These are phyloP conservation scores for Metschnikowia picachoensis DNA, from an alignment of 805 yeast genomes.

Conservation along the genomic window DNA sequence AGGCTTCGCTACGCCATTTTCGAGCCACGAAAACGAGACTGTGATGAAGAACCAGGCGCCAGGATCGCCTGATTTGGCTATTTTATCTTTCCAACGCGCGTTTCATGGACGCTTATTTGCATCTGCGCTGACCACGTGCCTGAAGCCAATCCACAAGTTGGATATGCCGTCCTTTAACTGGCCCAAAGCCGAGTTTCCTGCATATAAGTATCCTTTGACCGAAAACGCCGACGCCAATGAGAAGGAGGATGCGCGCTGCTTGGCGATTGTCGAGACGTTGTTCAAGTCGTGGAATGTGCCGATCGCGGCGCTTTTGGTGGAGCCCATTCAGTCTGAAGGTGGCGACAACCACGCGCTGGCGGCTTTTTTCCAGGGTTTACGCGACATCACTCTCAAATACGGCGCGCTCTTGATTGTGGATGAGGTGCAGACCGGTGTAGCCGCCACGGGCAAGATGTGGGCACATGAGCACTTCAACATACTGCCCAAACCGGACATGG, in stretches of 20 bases:
- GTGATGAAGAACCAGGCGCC: conserved; percentile 83
- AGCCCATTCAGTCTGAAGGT: conserved; percentile 90
- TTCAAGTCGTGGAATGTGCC: conserved; percentile 67
- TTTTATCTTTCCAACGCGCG: conserved; percentile 79
- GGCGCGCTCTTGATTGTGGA: conserved; percentile 73
- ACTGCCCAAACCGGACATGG: conserved; percentile 74
- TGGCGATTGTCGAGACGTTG: conserved; percentile 68
- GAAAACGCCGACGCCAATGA: conserved; percentile 59
- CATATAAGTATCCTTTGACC: conserved; percentile 79
- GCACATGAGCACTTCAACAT: conserved; percentile 83
- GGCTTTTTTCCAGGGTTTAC: conserved; percentile 75
- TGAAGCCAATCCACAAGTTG: conserved; percentile 92
- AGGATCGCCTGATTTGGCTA: conserved; percentile 83
- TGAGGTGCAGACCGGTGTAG: conserved; percentile 89
- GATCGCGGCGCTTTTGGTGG: conserved; percentile 84
- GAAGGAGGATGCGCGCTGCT: conserved; percentile 77
- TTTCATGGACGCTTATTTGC: conserved; percentile 97
- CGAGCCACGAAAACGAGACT: conserved; percentile 63
- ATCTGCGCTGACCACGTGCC: conserved; percentile 83
- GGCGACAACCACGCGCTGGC: conserved; percentile 86
- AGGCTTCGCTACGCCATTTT: conserved; percentile 56
- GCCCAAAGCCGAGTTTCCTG: conserved; percentile 95
- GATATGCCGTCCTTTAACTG: conserved; percentile 91
- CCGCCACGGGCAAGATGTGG: conserved; percentile 84
- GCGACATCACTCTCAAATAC: conserved; percentile 68